phyloP scores from a whole-genome alignment of 768 basidiomycete species.

The Kwoniella botswanensis region DNA sequence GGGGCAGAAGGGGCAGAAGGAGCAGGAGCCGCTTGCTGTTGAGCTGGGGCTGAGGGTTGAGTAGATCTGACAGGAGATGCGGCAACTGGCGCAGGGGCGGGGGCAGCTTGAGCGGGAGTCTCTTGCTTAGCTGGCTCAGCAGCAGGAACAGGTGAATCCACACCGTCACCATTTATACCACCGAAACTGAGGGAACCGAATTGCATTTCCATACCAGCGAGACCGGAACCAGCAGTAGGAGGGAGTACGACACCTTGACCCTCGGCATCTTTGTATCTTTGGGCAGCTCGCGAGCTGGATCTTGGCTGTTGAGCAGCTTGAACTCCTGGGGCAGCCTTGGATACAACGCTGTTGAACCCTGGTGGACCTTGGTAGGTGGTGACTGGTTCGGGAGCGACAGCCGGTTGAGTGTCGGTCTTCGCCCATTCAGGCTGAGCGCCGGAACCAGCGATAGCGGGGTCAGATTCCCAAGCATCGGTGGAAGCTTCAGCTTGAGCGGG shows the following conservation, averaged over 20 bases:
- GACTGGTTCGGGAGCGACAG: slow-evolving; percentile 46
- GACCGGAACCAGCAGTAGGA: slow-evolving; percentile 36
- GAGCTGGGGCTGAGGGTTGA: slow-evolving; percentile 32
- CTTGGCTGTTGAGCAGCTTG: slow-evolving; percentile 44
- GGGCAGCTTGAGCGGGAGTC: slow-evolving; percentile 36
- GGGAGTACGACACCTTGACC: slow-evolving; percentile 59
- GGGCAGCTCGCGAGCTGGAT: slow-evolving; percentile 52
- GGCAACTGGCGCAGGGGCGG: slow-evolving; percentile 33
- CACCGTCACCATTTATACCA: slow-evolving; percentile 49
- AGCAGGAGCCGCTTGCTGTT: slow-evolving; percentile 24
- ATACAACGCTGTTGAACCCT: slow-evolving; percentile 53
- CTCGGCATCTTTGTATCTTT: slow-evolving; percentile 53
- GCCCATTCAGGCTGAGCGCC: slow-evolving; percentile 49
- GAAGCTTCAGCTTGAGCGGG: slow-evolving; percentile 21
- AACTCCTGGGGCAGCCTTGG: slow-evolving; percentile 35
- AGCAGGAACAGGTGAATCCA: slow-evolving; percentile 41
- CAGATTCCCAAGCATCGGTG: slow-evolving; percentile 34
- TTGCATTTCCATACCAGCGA: slow-evolving; percentile 57
- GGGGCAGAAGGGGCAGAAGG: slow-evolving; percentile 18
- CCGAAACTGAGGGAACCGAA: slow-evolving; percentile 59
- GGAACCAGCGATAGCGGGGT: slow-evolving; percentile 51
- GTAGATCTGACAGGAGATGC: slow-evolving; percentile 38
- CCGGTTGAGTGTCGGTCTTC: slow-evolving; percentile 31
- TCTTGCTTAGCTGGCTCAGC: slow-evolving; percentile 34
- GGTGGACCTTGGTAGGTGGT: slow-evolving; percentile 58